Conservation (phyloP, 2,329 filamentous ascomycete genomes). For the Diplocarpon mali region DNA sequence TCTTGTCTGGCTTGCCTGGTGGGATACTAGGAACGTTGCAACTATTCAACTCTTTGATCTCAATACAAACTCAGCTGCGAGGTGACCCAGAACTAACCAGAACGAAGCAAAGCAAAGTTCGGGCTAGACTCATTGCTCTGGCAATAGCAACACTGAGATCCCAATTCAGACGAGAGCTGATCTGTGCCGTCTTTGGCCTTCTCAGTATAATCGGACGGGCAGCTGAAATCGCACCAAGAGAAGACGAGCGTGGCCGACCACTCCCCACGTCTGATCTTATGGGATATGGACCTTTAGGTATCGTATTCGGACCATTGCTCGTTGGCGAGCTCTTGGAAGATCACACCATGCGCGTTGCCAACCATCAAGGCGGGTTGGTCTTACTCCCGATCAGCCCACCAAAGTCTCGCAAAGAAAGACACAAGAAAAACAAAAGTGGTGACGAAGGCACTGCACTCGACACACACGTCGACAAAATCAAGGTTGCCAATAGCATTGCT, state of each 20-base stretch:
- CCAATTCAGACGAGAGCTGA: conserved; percentile 48
- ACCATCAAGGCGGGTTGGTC: conserved; percentile 20
- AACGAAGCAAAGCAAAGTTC: conserved; percentile 44
- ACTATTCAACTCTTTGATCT: conserved; percentile 51
- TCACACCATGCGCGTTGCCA: conserved; percentile 31
- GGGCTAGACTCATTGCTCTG: conserved; percentile 55
- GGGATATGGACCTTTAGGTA: conserved; percentile 51
- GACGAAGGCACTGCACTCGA: conserved; percentile 18
- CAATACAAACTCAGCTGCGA: conserved; percentile 46
- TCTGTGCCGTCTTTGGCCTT: conserved; percentile 56
- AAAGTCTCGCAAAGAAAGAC: conserved; percentile 33
- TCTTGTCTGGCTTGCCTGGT: conserved; percentile 52
- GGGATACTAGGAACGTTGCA: conserved; percentile 53
- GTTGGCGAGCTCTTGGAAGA: conserved; percentile 44
- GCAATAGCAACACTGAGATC: conserved; percentile 50
- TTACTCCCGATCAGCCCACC: conserved; percentile 28
- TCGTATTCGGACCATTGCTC: conserved; percentile 54
- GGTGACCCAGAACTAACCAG: conserved; percentile 39
- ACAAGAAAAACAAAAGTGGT: conserved; percentile 24
- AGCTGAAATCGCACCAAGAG: conserved; percentile 41
- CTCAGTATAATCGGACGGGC: conserved; percentile 48
- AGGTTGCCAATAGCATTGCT: conserved; percentile 45
- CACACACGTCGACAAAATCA: conserved; percentile 40
- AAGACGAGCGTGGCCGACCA: conserved; percentile 40
- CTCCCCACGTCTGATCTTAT: conserved; percentile 48